Conservation (phyloP, 129 eudicot genomes). For the Flaveria sonorensis region DNA sequence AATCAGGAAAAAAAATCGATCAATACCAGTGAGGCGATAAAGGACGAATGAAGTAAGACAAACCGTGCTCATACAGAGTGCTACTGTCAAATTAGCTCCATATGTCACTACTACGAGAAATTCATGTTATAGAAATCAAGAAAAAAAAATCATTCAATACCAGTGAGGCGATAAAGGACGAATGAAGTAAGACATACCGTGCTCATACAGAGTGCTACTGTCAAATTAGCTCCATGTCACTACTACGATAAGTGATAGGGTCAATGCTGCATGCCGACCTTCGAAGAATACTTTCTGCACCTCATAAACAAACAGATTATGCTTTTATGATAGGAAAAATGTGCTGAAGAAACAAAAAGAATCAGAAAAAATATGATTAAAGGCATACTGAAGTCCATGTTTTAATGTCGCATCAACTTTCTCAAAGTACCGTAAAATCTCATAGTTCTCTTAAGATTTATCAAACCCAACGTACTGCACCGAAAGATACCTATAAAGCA, state of each 20-base stretch:
- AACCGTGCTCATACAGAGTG: too few species aligned
- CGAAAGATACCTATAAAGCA: conserved; percentile 72
- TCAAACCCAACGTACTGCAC: conserved; percentile 83
- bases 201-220: too few species aligned
- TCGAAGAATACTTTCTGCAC: conserved; percentile 79
- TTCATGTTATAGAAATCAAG: too few species aligned
- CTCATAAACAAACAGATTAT: conserved; percentile 8
- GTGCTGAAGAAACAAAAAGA: background rate
- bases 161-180: too few species aligned
- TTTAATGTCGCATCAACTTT: conserved; percentile 80
- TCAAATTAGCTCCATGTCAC: conserved; percentile 36
- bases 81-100: too few species aligned
- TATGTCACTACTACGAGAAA: conserved; percentile 67
- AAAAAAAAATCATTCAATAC: too few species aligned
- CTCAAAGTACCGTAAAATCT: conserved; percentile 61
- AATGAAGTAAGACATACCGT: too few species aligned
- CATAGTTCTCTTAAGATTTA: conserved; percentile 81
- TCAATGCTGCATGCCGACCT: conserved; percentile 82
- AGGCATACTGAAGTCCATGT: conserved; percentile 82
- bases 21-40: too few species aligned
- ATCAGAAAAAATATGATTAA: conserved; percentile 41
- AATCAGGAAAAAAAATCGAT: too few species aligned
- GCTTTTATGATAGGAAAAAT: background rate
- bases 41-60: too few species aligned
- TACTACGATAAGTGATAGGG: conserved; percentile 74